These are phyloP conservation scores for Aspergillus japonicus DNA, from an alignment of 2,329 filamentous ascomycete species.

Conservation along the genomic window DNA sequence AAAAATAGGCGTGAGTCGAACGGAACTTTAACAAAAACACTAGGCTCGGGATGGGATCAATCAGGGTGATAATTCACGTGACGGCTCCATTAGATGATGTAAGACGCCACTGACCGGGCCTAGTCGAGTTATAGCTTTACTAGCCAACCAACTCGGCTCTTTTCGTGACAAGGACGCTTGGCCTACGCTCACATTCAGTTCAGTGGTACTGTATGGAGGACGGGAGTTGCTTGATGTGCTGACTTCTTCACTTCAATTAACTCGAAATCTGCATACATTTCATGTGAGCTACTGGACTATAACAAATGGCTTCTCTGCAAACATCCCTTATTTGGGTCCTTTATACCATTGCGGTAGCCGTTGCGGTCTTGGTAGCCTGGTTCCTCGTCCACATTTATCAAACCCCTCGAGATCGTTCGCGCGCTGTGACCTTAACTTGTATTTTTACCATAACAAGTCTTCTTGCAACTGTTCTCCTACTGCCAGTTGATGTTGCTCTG, in stretches of 20 bases:
- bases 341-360: slow-evolving; percentile 76
- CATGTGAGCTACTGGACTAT: slow-evolving; percentile 14
- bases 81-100: slow-evolving; percentile 18
- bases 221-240: not conserved
- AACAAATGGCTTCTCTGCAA: slow-evolving; percentile 69
- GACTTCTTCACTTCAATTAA: not conserved
- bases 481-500: slow-evolving; percentile 93
- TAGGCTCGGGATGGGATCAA: not conserved
- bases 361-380: slow-evolving; percentile 73
- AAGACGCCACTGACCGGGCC: slow-evolving; percentile 8
- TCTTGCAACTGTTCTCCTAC: slow-evolving; percentile 84
- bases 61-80: slow-evolving; percentile 14
- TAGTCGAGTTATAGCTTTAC: not conserved
- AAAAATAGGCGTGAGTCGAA: not conserved
- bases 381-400: slow-evolving; percentile 93
- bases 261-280: not conserved
- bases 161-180: not conserved
- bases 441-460: slow-evolving; percentile 84
- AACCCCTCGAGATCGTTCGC: slow-evolving; percentile 79
- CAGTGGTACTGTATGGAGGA: not conserved
- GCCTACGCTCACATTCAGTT: slow-evolving; percentile 18
- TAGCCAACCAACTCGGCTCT: too few relatives aligned
- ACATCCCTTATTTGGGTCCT: slow-evolving; percentile 92
- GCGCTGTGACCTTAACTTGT: slow-evolving; percentile 76
- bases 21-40: not conserved